Conservation (phyloP, 441 rosid genomes). For the Populus trichocarpa region DNA sequence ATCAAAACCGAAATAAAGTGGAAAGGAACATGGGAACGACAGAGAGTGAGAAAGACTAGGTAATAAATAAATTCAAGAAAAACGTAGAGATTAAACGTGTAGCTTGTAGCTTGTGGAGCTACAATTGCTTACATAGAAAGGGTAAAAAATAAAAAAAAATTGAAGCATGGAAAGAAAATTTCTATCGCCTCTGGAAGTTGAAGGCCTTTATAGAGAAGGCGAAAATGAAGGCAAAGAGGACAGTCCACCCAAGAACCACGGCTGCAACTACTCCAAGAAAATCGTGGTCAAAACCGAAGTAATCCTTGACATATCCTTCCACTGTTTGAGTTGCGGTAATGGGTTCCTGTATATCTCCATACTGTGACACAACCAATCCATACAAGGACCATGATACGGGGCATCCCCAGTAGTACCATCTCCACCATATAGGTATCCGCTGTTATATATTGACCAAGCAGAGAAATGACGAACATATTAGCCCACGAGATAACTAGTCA, state of each 20-base stretch:
- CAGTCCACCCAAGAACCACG: constrained; percentile 25
- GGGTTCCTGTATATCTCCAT: constrained; percentile 31
- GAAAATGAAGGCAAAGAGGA: constrained; percentile 38
- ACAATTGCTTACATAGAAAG: too few relatives aligned
- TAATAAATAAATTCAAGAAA: too few relatives aligned
- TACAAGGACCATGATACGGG: constrained; percentile 58
- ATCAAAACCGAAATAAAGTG: too few relatives aligned
- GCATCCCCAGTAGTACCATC: constrained; percentile 61
- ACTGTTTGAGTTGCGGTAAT: constrained; percentile 19
- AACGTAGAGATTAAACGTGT: too few relatives aligned
- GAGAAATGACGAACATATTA: not conserved
- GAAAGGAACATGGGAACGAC: too few relatives aligned
- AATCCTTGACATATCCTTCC: constrained; percentile 20
- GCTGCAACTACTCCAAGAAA: constrained; percentile 43
- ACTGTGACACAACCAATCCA: constrained; percentile 51
- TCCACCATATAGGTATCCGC: constrained; percentile 62
- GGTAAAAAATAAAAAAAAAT: too few relatives aligned
- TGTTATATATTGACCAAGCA: constrained; percentile 8
- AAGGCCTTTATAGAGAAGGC: constrained; percentile 35
- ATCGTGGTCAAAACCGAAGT: constrained; percentile 34
- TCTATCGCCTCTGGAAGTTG: constrained; percentile 43
- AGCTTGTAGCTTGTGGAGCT: too few relatives aligned
- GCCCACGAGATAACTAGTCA: not conserved
- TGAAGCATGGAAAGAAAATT: too few relatives aligned
- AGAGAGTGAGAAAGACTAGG: too few relatives aligned